phyloP scores from a whole-genome alignment of 2,329 filamentous ascomycete genomes.

The Ophiocordyceps camponoti-leonardi region DNA sequence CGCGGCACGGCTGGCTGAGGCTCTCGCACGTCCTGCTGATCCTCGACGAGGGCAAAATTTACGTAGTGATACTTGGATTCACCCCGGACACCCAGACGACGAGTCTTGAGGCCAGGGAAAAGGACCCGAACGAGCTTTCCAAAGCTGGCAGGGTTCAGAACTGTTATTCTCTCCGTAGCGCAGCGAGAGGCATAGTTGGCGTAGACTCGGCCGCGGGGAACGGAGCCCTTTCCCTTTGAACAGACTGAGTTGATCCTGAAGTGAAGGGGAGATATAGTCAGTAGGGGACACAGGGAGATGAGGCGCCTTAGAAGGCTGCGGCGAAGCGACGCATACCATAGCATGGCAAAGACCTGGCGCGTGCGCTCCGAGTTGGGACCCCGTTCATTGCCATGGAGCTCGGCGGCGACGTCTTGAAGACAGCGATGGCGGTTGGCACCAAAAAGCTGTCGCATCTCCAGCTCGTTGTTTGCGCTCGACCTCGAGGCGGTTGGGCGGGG shows the following conservation, averaged over 20 bases:
- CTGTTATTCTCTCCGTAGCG: constrained; percentile 82
- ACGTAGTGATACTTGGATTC: constrained; percentile 98
- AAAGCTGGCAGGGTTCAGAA: constrained; percentile 92
- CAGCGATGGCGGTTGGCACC: constrained; percentile 48
- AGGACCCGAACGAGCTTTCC: constrained; percentile 93
- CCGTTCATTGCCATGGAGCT: constrained; percentile 63
- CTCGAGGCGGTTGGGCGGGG: constrained; percentile 38
- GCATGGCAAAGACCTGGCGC: constrained; percentile 75
- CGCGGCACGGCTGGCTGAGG: constrained; percentile 27
- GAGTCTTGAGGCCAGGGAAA: constrained; percentile 86
- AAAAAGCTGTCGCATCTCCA: constrained; percentile 63
- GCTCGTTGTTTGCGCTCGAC: constrained; percentile 63
- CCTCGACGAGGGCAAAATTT: constrained; percentile 44
- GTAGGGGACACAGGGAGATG: background rate
- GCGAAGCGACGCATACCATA: constrained; percentile 45
- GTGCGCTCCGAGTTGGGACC: constrained; percentile 70
- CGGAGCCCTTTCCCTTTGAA: constrained; percentile 62
- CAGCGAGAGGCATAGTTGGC: constrained; percentile 89
- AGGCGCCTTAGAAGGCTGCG: background rate
- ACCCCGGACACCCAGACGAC: constrained; percentile 78
- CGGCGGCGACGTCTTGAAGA: constrained; percentile 54
- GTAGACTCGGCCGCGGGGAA: constrained; percentile 84
- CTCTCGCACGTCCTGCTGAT: constrained; percentile 30
- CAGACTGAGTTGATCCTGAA: constrained; percentile 58
- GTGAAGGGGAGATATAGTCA: background rate